Evolutionary conservation across 2,329 filamentous ascomycete genomes (phyloP).

Genomic region (Aspergillus fructus): DNA sequence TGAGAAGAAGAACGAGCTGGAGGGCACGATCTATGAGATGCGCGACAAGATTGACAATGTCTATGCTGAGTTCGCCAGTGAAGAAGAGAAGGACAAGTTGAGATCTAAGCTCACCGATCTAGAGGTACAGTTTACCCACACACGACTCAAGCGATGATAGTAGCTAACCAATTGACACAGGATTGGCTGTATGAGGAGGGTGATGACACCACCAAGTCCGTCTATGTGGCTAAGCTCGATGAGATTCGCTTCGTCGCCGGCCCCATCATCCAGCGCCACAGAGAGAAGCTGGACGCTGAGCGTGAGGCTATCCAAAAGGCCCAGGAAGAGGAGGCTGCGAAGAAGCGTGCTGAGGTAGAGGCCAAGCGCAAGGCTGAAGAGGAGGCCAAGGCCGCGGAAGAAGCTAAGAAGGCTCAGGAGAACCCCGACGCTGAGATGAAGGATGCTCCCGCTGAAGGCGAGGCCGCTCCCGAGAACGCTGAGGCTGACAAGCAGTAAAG

Average conservation of each 20-base stretch:
- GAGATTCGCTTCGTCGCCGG: constrained; percentile 89
- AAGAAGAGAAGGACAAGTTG: constrained; percentile 88
- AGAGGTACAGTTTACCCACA: constrained; percentile 66
- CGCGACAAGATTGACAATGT: constrained; percentile 92
- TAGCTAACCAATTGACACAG: constrained; percentile 49
- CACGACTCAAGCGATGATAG: neutral
- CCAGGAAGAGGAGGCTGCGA: constrained; percentile 65
- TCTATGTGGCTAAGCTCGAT: constrained; percentile 93
- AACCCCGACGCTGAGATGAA: constrained; percentile 57
- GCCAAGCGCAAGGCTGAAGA: constrained; percentile 77
- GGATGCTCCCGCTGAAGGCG: constrained; percentile 52
- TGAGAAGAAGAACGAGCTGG: constrained; percentile 99
- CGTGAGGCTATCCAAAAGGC: constrained; percentile 67
- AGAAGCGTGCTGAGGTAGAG: constrained; percentile 65
- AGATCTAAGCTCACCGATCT: constrained; percentile 76
- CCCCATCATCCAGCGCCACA: constrained; percentile 89
- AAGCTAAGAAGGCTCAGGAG: constrained; percentile 40
- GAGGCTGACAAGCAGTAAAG: constrained; percentile 40
- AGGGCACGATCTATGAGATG: constrained; percentile 95
- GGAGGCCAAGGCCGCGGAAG: constrained; percentile 53
- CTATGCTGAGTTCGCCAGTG: constrained; percentile 82
- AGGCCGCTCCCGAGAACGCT: constrained; percentile 28
- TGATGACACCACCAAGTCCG: constrained; percentile 88
- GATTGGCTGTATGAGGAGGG: constrained; percentile 99
- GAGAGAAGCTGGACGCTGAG: constrained; percentile 89